Base-by-base conservation (phyloP, 2,329 filamentous ascomycete genomes). In the Cercospora sp. region DNA sequence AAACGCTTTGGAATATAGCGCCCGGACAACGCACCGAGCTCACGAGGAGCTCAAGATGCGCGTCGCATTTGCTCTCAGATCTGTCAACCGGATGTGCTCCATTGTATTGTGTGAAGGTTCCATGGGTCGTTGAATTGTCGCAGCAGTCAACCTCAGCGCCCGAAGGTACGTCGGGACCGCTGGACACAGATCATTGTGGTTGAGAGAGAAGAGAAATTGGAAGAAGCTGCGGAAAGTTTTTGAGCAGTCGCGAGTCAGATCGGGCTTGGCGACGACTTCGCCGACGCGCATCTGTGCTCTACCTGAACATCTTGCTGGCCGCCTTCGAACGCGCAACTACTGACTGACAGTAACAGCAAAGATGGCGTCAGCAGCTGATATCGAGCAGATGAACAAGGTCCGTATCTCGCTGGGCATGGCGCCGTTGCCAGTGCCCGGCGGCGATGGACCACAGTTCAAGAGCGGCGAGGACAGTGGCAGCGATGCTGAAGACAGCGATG, bases 1-100 rank as follows among this genome's bases (percentile, higher is more conserved):
- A 87, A 88, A 93, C 88, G 92, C 89, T 82, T 85, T 89, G 91
- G 91, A 94, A 94, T 94, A 93, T 94, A 88, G 89, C 87, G 87
- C 86, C 89, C 85, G 83, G 84, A 82, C 82, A 82, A 80, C 76
- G 79, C 82, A 84, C 86, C 85, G 86, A 88, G 87, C 87, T 92
- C 90, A 90, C 86, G 78, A 82, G 86, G 89, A 77, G 70, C 72
- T 75, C 75, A 76, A 83, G 80, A 81, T 81, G 81, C 84, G 70
- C 66, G 73, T 70, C 72, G 51, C 71, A 82, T 81, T 95, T 87
- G 77, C 81, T 97, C 90, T 96, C 81, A 92, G 90, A 95, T 89
- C 91, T 95, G 93, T 97, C 92, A 91, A 93, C 92, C 89, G 90
- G 91, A 94, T 82, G 92, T 91, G 90, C 93, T 88, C 91, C 93